Percentiles rank a stretch among this genome's conserved stretches.
Conservation (phyloP, 768 basidiomycete genomes). For the Lactifluus volemus region DNA sequence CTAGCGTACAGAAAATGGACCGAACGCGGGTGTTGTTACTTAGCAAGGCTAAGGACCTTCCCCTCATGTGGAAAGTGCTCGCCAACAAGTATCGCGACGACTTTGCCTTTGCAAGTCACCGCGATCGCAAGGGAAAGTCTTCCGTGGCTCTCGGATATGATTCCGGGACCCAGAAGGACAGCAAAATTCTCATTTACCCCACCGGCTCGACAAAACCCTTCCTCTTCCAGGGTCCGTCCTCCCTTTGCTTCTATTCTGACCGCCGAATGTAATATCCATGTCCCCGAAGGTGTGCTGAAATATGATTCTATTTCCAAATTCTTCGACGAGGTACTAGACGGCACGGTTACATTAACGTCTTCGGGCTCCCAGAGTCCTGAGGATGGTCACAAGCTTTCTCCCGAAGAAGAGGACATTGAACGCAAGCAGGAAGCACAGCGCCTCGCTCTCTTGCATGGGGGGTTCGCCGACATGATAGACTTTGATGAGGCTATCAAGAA, state of each 20-base stretch:
- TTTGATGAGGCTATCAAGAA: constrained; percentile 41
- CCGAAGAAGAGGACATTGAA: constrained; percentile 40
- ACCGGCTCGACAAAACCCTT: constrained; percentile 46
- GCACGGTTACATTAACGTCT: constrained; percentile 47
- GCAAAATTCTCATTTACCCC: constrained; percentile 68
- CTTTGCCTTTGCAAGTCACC: constrained; percentile 53
- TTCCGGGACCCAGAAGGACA: constrained; percentile 37
- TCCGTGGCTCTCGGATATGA: constrained; percentile 52
- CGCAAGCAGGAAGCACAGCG: constrained; percentile 45
- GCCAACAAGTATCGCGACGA: constrained; percentile 60
- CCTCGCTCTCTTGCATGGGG: constrained; percentile 43
- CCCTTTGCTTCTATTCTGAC: not conserved
- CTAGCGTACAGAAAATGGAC: constrained; percentile 28
- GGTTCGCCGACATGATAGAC: constrained; percentile 41
- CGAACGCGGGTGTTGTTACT: constrained; percentile 55
- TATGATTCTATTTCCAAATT: constrained; percentile 66
- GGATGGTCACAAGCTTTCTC: not conserved
- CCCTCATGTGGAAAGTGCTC: constrained; percentile 73
- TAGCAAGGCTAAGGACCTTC: constrained; percentile 68
- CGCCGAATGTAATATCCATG: not conserved
- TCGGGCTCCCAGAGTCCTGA: constrained; percentile 25
- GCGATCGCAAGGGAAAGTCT: constrained; percentile 55
- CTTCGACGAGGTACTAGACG: constrained; percentile 62
- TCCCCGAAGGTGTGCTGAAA: constrained; percentile 52
- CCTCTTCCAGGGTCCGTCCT: constrained; percentile 55